A percentile compares a stretch with the other conserved stretches of the same genome.
These are phyloP conservation scores for Metrosideros polymorpha DNA, from an alignment of 441 rosid species.

Conservation along the genomic window DNA sequence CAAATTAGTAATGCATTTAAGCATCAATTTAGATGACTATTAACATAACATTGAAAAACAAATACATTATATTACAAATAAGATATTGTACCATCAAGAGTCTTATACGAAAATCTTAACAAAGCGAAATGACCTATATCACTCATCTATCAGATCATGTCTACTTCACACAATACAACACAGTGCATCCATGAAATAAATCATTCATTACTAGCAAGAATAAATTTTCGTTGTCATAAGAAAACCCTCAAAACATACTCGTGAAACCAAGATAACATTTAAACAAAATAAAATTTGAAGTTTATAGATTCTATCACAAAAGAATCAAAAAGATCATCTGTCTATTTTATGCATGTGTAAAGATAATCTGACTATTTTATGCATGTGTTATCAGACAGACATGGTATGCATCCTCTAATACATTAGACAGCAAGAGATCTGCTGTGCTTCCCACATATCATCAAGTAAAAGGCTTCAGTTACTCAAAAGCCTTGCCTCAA, in stretches of 20 bases:
- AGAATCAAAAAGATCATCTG: background rate
- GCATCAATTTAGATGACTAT: background rate
- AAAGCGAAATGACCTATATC: background rate
- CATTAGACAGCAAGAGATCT: background rate
- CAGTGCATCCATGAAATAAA: background rate
- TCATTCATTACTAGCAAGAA: background rate
- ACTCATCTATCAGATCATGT: background rate
- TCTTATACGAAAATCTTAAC: background rate
- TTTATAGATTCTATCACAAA: background rate
- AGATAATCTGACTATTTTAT: background rate
- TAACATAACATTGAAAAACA: background rate
- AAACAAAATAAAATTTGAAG: background rate
- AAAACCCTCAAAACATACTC: background rate
- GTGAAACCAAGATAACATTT: background rate
- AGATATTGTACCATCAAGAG: background rate
- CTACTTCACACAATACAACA: background rate
- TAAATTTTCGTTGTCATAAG: background rate
- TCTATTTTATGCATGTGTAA: background rate
- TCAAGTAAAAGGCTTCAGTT: background rate
- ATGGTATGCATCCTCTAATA: background rate
- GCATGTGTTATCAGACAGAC: background rate
- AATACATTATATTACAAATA: background rate
- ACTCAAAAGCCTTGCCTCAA: background rate
- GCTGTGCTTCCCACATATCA: background rate
- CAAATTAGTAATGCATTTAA: background rate